These are phyloP conservation scores for Leucocoprinus sp. DNA, from an alignment of 768 basidiomycete genomes.

Conservation along the genomic window DNA sequence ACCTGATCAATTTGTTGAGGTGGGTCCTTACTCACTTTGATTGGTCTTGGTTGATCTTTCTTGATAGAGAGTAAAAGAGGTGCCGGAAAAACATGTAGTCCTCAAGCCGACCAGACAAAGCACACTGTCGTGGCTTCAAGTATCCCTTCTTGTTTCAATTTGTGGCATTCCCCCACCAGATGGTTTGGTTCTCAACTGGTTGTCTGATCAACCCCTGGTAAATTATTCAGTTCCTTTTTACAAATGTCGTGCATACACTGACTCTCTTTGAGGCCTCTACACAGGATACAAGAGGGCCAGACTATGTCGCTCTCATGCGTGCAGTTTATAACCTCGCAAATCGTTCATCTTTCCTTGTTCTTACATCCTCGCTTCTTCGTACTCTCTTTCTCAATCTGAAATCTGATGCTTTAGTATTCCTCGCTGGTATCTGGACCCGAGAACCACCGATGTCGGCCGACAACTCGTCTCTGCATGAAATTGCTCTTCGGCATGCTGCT, in stretches of 20 bases:
- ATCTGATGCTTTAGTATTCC: constrained; percentile 69
- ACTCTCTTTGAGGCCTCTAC: neutral
- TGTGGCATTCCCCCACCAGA: constrained; percentile 40
- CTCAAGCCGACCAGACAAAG: constrained; percentile 52
- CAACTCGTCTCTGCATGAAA: constrained; percentile 25
- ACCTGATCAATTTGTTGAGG: constrained; percentile 24
- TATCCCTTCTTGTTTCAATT: constrained; percentile 45
- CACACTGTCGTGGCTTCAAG: constrained; percentile 50
- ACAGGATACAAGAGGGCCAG: constrained; percentile 21
- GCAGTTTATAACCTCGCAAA: constrained; percentile 62
- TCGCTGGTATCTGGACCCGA: constrained; percentile 59
- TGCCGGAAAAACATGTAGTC: constrained; percentile 39
- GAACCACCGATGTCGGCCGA: constrained; percentile 14
- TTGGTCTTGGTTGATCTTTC: constrained; percentile 15
- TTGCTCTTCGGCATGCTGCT: constrained; percentile 65
- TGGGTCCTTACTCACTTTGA: constrained; percentile 14
- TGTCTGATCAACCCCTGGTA: constrained; percentile 30
- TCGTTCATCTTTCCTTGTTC: constrained; percentile 35
- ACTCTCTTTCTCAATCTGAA: constrained; percentile 60
- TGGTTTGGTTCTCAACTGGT: constrained; percentile 41
- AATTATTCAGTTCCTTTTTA: constrained; percentile 13
- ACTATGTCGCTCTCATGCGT: constrained; percentile 55
- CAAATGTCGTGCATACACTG: neutral
- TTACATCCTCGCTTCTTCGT: constrained; percentile 53
- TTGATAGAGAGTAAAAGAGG: constrained; percentile 31